phyloP scores from a whole-genome alignment of 306 rosid genomes.

The Coriaria nepalensis region DNA sequence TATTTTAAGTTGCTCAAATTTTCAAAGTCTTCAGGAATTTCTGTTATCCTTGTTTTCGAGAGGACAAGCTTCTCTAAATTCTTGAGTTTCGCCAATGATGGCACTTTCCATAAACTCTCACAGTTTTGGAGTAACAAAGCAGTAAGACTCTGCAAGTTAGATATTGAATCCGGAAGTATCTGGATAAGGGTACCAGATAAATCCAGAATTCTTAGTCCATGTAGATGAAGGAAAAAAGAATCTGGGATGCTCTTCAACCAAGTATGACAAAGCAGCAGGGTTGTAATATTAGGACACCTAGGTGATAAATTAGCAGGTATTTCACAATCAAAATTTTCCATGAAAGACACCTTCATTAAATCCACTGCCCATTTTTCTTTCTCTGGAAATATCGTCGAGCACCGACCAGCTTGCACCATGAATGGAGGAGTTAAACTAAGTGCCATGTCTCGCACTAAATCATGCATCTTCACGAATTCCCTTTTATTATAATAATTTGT shows the following conservation, averaged over 20 bases:
- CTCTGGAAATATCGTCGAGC: background rate
- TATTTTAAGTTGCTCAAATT: background rate
- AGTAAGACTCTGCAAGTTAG: background rate
- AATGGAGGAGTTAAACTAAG: background rate
- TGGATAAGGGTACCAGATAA: background rate
- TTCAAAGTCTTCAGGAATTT: slow-evolving; percentile 2
- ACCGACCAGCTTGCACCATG: slow-evolving; percentile 2
- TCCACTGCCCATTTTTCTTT: background rate
- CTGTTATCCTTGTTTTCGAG: background rate
- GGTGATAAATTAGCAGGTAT: slow-evolving; percentile 2
- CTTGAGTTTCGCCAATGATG: background rate
- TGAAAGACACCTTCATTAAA: slow-evolving; percentile 1
- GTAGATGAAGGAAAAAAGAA: slow-evolving; percentile 3
- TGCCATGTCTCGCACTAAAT: slow-evolving; percentile 11
- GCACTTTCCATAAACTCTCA: no score
- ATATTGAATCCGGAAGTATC: background rate
- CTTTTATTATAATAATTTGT: no score
- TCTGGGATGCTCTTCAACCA: background rate
- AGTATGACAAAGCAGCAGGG: background rate
- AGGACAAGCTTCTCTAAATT: background rate
- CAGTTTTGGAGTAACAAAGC: no score
- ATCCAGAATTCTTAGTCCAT: slow-evolving; percentile 2
- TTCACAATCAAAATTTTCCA: no score
- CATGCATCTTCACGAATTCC: slow-evolving; percentile 8
- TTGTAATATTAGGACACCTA: slow-evolving; percentile 9